phyloP scores from a whole-genome alignment of 2,329 filamentous ascomycete genomes.

The Venturiaceae sp. region DNA sequence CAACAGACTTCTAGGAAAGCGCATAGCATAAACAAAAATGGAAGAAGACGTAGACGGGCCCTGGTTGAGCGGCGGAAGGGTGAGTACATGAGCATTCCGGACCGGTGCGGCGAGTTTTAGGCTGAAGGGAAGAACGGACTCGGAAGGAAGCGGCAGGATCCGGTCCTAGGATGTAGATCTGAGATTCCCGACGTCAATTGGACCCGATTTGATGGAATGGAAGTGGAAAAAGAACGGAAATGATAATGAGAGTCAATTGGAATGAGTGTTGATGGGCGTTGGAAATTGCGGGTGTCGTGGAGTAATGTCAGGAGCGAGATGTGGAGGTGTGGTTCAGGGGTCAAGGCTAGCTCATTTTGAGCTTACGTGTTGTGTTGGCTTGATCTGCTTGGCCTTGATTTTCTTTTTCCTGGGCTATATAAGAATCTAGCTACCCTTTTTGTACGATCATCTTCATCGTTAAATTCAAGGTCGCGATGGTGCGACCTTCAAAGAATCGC shows the following conservation, averaged over 20 bases:
- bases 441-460: no score
- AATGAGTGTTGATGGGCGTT: neutral
- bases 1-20: neutral
- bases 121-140: no score
- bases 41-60: neutral
- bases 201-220: neutral
- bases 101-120: neutral
- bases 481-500: no score
- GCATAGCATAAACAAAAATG: neutral
- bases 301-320: neutral
- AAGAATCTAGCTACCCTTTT: no score
- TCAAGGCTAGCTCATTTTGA: neutral
- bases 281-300: neutral
- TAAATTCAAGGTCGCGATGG: no score
- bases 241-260: neutral
- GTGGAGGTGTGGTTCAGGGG: neutral
- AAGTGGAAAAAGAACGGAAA: neutral
- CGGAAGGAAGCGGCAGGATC: neutral
- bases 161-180: neutral
- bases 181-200: neutral
- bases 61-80: neutral
- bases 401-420: neutral
- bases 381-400: neutral
- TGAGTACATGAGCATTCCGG: neutral
- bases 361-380: neutral